phyloP scores from a whole-genome alignment of 2,329 filamentous ascomycete species.

The Fonsecaea multimorphosa region DNA sequence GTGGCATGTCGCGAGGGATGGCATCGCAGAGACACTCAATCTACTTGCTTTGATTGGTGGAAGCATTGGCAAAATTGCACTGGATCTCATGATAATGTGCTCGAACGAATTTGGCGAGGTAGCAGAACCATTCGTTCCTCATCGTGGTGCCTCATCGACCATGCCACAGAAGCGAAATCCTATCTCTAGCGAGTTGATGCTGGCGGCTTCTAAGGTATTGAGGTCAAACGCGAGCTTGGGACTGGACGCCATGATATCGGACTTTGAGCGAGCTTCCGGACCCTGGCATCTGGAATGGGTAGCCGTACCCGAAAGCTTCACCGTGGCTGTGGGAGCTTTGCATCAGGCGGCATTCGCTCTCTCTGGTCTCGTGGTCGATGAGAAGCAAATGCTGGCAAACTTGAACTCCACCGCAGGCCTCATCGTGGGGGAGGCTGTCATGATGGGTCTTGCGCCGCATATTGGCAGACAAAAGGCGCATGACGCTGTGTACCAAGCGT shows the following conservation, averaged over 20 bases:
- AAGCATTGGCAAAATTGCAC: slow-evolving; percentile 60
- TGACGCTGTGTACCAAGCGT: slow-evolving; percentile 63
- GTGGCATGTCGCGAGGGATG: slow-evolving; percentile 64
- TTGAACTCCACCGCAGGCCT: slow-evolving; percentile 59
- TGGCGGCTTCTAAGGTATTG: slow-evolving; percentile 61
- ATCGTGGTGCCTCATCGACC: slow-evolving; percentile 61
- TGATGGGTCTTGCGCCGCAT: slow-evolving; percentile 63
- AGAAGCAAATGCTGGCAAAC: slow-evolving; percentile 57
- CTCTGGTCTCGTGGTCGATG: slow-evolving; percentile 58
- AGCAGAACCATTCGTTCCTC: slow-evolving; percentile 61
- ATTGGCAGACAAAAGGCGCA: slow-evolving; percentile 61
- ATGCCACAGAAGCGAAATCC: slow-evolving; percentile 67
- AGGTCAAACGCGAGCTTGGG: slow-evolving; percentile 59
- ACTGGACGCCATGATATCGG: slow-evolving; percentile 63
- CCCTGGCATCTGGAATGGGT: slow-evolving; percentile 67
- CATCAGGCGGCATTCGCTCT: slow-evolving; percentile 62
- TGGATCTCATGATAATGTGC: slow-evolving; percentile 64
- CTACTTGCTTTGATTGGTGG: slow-evolving; percentile 62
- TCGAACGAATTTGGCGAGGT: slow-evolving; percentile 63
- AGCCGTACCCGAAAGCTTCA: slow-evolving; percentile 61
- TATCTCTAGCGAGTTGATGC: slow-evolving; percentile 63
- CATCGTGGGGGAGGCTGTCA: slow-evolving; percentile 64
- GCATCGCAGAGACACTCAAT: slow-evolving; percentile 60
- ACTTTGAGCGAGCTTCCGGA: slow-evolving; percentile 64
- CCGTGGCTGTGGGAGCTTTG: slow-evolving; percentile 59